phyloP scores from a whole-genome alignment of 1,284 basidiomycete species.

The Leccinum cinnamomeum region DNA sequence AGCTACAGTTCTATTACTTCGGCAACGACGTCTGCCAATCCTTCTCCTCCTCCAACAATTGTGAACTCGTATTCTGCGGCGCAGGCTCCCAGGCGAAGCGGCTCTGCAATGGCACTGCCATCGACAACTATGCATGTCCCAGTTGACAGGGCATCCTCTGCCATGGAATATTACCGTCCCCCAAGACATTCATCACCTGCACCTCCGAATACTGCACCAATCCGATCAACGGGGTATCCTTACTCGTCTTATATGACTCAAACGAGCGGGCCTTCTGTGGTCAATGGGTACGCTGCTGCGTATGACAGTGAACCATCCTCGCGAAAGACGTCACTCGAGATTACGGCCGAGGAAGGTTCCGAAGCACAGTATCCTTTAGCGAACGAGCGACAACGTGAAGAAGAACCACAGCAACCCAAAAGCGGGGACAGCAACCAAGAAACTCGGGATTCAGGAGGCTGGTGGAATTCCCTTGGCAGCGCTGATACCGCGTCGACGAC shows the following conservation, averaged over 20 bases:
- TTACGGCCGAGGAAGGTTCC: conserved; percentile 38
- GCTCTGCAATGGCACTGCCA: conserved; percentile 63
- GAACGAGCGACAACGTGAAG: conserved; percentile 6
- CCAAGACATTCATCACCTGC: conserved; percentile 48
- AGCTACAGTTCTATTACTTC: conserved; percentile 95
- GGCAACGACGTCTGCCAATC: conserved; percentile 63
- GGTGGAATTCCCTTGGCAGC: conserved; percentile 62
- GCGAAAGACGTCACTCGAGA: conserved; percentile 35
- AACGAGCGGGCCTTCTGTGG: conserved; percentile 24
- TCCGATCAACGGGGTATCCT: conserved; percentile 23
- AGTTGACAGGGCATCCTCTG: conserved; percentile 72
- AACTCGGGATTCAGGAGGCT: conserved; percentile 43
- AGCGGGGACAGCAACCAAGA: conserved; percentile 19
- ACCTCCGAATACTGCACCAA: conserved; percentile 34
- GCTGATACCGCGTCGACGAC: conserved; percentile 62
- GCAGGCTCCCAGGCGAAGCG: conserved; percentile 50
- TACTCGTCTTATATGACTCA: conserved; percentile 35
- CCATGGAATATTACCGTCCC: conserved; percentile 66
- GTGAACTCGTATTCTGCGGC: conserved; percentile 46
- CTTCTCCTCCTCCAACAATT: conserved; percentile 68
- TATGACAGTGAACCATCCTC: conserved; percentile 28
- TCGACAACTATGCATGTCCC: conserved; percentile 46
- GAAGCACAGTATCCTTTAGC: conserved; percentile 13
- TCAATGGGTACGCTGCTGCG: conserved; percentile 31
- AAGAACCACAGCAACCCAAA: conserved; percentile 1